Base-by-base conservation (phyloP, 2,329 filamentous ascomycete species). In the Aspergillus novoparasiticus region DNA sequence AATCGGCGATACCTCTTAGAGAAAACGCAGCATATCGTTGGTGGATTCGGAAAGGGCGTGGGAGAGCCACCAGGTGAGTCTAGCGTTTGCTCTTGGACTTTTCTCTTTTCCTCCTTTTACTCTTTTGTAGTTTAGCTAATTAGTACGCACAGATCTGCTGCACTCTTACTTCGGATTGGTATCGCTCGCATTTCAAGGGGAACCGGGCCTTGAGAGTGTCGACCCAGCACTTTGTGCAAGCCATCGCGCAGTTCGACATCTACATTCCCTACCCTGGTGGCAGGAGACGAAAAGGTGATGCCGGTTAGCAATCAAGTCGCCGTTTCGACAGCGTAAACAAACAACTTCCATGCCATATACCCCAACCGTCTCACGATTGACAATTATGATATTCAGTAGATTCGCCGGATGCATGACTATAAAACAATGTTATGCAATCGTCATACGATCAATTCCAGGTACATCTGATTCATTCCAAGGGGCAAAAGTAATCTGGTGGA, bases 101-200 rank as follows among this genome's bases (percentile, higher is more conserved):
- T 19, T 30, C 11, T 21, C 28, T 39, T n/a, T 28, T 51, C 16
- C 21, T n/a, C 12, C 1, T 32, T 11, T 16, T 36, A n/a, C 34
- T 6, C 14, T 16, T 34, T 36, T 32, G 30, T 36, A n/a, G 14
- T 36, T 26, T 55, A 21, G 32, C 51, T 55, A 39, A 55, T 55
- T 8, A 41, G 4, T 9, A 43, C 48, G 34, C 58, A 75, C 79
- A 80, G 90, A 92, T 78, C 83, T 98, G 30, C 92, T 96, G 69
- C 95, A 99, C 75, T 91, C 91, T 0, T 97, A 94, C 75, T 85
- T 98, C 34, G 95, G 93, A 0, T 85, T 98, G 39, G 91, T 93
- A 2, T 90, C 91, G 0, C 81, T 99, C 45, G 88, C 90, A 0
- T 85, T 92, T 19, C 86, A 93, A 75, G 87, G 87, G 9, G 91